phyloP scores from a whole-genome alignment of 2,329 filamentous ascomycete species.

The Clonostachys rosea region DNA sequence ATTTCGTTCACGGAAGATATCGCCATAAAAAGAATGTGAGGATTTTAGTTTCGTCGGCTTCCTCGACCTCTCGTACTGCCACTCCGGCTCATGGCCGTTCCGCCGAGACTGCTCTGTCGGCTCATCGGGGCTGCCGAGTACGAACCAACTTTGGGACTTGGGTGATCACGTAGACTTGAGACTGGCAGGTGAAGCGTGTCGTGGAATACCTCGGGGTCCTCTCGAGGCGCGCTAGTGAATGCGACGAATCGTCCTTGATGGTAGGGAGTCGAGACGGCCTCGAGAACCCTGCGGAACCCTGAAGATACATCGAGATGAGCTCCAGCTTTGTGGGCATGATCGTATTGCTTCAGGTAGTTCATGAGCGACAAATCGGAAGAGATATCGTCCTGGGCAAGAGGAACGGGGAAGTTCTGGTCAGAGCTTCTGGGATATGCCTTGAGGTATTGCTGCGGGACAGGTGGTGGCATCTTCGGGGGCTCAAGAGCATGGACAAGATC shows the following conservation, averaged over 20 bases:
- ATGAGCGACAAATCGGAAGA: slow-evolving; percentile 53
- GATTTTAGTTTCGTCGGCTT: not conserved
- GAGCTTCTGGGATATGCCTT: slow-evolving; percentile 49
- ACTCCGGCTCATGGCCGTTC: slow-evolving; percentile 52
- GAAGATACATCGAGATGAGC: slow-evolving; percentile 50
- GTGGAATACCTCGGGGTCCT: slow-evolving; percentile 42
- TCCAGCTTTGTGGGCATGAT: slow-evolving; percentile 45
- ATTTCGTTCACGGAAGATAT: too few relatives aligned
- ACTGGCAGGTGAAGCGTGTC: slow-evolving; percentile 44
- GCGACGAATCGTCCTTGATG: slow-evolving; percentile 42
- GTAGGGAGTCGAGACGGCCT: slow-evolving; percentile 45
- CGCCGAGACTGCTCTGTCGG: slow-evolving; percentile 49
- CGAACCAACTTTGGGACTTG: slow-evolving; percentile 16
- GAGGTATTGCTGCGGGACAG: slow-evolving; percentile 52
- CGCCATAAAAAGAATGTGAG: too few relatives aligned
- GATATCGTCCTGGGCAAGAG: slow-evolving; percentile 46
- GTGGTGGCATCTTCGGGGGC: slow-evolving; percentile 52
- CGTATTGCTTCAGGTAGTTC: slow-evolving; percentile 52
- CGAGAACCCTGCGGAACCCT: slow-evolving; percentile 50
- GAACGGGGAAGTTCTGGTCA: slow-evolving; percentile 51
- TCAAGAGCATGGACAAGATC: slow-evolving; percentile 50
- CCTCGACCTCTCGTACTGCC: slow-evolving; percentile 44
- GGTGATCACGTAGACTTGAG: slow-evolving; percentile 36
- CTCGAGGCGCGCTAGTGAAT: slow-evolving; percentile 37
- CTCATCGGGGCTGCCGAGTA: slow-evolving; percentile 44